Evolutionary conservation across 129 eudicot genomes (phyloP).

Genomic region (Flaveria trinervia): DNA sequence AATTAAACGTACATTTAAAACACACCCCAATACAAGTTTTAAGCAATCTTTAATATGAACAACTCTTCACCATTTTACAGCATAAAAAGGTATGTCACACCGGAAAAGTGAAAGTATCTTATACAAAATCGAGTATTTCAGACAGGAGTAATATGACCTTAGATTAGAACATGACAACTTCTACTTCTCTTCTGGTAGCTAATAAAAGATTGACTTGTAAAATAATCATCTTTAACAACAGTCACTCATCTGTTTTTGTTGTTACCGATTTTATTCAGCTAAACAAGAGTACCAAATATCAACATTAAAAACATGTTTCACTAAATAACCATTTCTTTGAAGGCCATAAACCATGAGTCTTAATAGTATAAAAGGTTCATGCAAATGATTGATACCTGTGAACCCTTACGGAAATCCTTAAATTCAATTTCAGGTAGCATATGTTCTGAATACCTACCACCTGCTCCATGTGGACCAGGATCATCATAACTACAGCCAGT

Average conservation of each 20-base stretch:
- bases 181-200: background rate
- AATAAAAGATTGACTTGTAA: background rate
- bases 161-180: background rate
- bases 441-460: constrained; percentile 63
- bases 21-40: background rate
- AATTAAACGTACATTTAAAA: background rate
- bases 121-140: background rate
- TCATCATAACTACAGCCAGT: constrained; percentile 53
- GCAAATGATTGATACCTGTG: constrained; percentile 52
- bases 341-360: background rate
- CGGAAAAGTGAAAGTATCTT: background rate
- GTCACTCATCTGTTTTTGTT: background rate
- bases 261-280: background rate
- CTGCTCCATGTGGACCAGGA: constrained; percentile 70
- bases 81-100: background rate
- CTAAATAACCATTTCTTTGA: constrained; percentile 4
- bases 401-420: constrained; percentile 59
- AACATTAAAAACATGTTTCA: background rate
- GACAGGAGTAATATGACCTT: background rate
- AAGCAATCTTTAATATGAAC: background rate
- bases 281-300: background rate
- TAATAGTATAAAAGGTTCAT: background rate
- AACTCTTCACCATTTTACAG: background rate
- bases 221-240: background rate
- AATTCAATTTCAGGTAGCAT: constrained; percentile 67